Percentiles rank a stretch among this genome's conserved stretches.
Evolutionary conservation across 139 green algal genomes (phyloP).

Genomic region (Trebouxia sp.): DNA sequence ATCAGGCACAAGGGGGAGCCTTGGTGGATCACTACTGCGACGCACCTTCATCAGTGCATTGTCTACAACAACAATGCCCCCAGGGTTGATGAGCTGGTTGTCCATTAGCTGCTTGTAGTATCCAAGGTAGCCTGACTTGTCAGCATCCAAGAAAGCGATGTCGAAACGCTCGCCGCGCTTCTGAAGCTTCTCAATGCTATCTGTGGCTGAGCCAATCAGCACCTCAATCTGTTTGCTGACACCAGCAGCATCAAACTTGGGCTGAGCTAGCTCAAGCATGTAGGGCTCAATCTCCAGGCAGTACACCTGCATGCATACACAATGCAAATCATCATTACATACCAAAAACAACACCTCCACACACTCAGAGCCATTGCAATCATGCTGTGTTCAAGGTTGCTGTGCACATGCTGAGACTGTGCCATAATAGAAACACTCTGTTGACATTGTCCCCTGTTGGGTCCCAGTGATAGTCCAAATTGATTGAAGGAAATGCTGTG

Average conservation of each 20-base stretch:
- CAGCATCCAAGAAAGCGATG: slow-evolving; percentile 58
- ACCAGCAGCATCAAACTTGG: slow-evolving; percentile 43
- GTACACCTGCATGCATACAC: slow-evolving; percentile 38
- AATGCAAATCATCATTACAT: neutral
- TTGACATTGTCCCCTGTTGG: no score
- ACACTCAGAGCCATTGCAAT: no score
- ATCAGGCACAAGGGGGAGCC: neutral
- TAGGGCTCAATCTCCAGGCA: slow-evolving; percentile 53
- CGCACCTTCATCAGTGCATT: slow-evolving; percentile 62
- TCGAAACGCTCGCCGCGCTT: slow-evolving; percentile 41
- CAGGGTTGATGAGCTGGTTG: slow-evolving; percentile 46
- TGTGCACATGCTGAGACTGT: no score
- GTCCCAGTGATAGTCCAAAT: no score
- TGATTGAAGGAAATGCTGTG: no score
- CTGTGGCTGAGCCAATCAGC: slow-evolving; percentile 38
- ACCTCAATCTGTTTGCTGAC: slow-evolving; percentile 30
- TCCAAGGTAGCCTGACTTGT: slow-evolving; percentile 53
- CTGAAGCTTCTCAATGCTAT: slow-evolving; percentile 38
- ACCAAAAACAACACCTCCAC: no score
- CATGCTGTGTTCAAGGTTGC: no score
- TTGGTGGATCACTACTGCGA: neutral
- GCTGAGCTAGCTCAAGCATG: slow-evolving; percentile 47
- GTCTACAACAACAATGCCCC: slow-evolving; percentile 53
- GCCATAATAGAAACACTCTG: no score
- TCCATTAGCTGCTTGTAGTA: slow-evolving; percentile 57